Evolutionary conservation across 495 filamentous ascomycete genomes (phyloP).

Genomic region (Penicillium atrosanguineum): DNA sequence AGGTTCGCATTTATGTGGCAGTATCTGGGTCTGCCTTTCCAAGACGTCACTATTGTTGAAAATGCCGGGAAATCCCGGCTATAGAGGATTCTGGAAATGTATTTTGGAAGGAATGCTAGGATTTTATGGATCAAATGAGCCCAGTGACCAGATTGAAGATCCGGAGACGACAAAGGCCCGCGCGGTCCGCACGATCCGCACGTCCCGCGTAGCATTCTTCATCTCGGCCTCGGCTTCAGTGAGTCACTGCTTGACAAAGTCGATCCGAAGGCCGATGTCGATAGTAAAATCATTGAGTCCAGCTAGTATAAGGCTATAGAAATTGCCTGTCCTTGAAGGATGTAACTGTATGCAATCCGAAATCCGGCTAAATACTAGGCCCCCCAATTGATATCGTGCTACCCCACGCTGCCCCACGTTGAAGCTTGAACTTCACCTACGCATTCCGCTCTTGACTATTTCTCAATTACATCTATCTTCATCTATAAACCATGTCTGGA

Average conservation of each 20-base stretch:
- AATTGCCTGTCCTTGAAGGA: background rate
- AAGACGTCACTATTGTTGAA: slow-evolving; percentile 29
- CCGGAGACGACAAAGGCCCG: background rate
- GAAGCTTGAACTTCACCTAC: slow-evolving; percentile 8
- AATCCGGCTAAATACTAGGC: slow-evolving; percentile 20
- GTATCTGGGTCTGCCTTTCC: slow-evolving; percentile 36
- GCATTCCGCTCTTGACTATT: background rate
- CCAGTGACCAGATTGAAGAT: too few relatives aligned
- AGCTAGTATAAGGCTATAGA: background rate
- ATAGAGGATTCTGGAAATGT: slow-evolving; percentile 1
- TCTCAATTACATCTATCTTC: background rate
- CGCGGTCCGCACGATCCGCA: background rate
- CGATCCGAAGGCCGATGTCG: slow-evolving; percentile 4
- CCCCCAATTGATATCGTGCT: slow-evolving; percentile 3
- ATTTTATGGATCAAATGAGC: background rate
- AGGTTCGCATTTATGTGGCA: slow-evolving; percentile 42
- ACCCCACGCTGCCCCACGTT: slow-evolving; percentile 26
- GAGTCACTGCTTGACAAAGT: slow-evolving; percentile 16
- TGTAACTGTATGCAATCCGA: background rate
- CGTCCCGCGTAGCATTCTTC: background rate
- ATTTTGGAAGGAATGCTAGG: background rate
- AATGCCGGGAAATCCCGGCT: slow-evolving; percentile 3
- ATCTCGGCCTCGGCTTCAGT: slow-evolving; percentile 17
- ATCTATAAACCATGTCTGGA: slow-evolving; percentile 17
- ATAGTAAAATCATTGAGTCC: background rate